phyloP scores from a whole-genome alignment of 192 early-diverging fungal genomes.

The Backusella morwellensis region DNA sequence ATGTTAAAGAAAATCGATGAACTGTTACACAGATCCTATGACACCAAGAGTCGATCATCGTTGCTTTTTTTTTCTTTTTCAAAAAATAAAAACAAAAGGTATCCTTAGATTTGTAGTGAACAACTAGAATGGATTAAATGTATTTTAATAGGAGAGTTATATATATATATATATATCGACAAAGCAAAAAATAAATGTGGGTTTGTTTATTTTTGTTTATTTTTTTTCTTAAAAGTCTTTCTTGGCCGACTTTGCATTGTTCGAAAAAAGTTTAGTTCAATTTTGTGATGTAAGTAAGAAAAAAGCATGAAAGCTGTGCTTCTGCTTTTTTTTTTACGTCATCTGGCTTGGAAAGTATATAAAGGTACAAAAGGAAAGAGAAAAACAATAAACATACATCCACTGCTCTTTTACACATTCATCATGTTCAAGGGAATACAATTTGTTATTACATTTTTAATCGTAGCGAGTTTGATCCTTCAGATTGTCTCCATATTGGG shows the following conservation, averaged over 20 bases:
- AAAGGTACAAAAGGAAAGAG: neutral
- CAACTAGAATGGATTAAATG: neutral
- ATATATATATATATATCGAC: too few relatives aligned
- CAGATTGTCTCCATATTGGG: neutral
- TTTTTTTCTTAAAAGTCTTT: neutral
- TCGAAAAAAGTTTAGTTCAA: neutral
- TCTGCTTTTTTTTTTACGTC: neutral
- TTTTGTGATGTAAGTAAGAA: neutral
- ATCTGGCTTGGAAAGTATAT: neutral
- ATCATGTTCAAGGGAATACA: neutral
- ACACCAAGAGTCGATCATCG: neutral
- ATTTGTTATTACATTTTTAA: neutral
- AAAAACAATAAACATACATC: neutral
- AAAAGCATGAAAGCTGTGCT: neutral
- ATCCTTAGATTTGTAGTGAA: neutral
- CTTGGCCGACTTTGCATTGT: neutral
- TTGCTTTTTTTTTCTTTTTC: neutral
- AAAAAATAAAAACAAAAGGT: neutral
- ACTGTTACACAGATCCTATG: neutral
- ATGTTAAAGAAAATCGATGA: neutral
- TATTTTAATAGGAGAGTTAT: neutral
- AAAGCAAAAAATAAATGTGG: neutral
- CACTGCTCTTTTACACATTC: neutral
- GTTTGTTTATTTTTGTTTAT: neutral
- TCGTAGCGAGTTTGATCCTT: neutral